Base-by-base conservation (phyloP, 768 basidiomycete species). In the Kwoniella heveanensis region DNA sequence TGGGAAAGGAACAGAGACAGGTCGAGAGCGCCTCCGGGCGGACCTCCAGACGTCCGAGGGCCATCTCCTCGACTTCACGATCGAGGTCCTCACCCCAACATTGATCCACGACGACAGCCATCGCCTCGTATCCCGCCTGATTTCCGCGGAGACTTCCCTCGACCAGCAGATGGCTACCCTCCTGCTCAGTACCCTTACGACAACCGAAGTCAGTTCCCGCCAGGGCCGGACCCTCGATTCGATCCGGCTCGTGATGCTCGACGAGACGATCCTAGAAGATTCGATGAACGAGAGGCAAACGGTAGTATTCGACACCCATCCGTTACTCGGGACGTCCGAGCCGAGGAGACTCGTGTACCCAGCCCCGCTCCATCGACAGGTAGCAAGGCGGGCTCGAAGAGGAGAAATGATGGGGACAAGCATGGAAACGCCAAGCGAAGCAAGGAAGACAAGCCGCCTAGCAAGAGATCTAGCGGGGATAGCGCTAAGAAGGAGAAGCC, bases 31-130 rank as follows among this genome's bases (percentile, higher is more conserved):
- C 87, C 88, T 7, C 82, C 66, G 4, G 47, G 63, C 19, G 60
- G 59, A n/a, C 58, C 60, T 10, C 30, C 54, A 27, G 65, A 67
- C 36, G 62, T 64, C 50, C 60, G 66, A 36, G 68, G 68, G 30
- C 65, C 68, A 22, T 70, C 74, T 19, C 64, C 68, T 19, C 54
- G 72, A 47, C 59, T 74, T 56, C 67, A 57, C 15, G 70, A 71
- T 13, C 84, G 7, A 84, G 86, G 49, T 81, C 85, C 37, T 32
- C 85, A 86, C 29, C 87, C 88, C 10, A n/a, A 51, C n/a, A 24
- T 53, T 4, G 69, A 65, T 47, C 57, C 60, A 13, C 52, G 61
- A 24, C 57, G 62, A 26, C 67, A 66, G 46, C 66, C 68, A 5
- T 69, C 69, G 3, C 71, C 71, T 47, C 56, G 66, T 24, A 36